phyloP scores from a whole-genome alignment of 23 red algal species.

The Chondrus crispus region DNA sequence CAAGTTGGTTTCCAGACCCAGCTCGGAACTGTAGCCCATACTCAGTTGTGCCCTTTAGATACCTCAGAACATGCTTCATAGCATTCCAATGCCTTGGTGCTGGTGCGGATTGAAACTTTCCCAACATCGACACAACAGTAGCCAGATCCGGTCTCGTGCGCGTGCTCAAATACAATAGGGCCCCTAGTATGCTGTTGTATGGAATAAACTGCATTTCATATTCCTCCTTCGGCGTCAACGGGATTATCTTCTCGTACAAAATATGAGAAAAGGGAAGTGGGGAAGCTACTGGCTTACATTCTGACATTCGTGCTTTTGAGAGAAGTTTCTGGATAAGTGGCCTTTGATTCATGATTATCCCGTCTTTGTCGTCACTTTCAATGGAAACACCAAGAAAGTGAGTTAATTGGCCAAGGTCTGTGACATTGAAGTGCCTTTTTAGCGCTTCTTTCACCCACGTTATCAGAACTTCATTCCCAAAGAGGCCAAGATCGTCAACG shows the following conservation, averaged over 20 bases:
- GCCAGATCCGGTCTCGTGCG: neutral
- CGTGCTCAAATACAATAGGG: neutral
- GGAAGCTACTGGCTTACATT: neutral
- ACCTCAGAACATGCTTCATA: neutral
- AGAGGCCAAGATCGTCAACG: neutral
- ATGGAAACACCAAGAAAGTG: neutral
- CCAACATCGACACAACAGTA: neutral
- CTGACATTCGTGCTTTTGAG: neutral
- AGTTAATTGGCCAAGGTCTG: neutral
- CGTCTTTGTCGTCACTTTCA: neutral
- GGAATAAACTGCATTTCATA: neutral
- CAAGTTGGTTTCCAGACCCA: neutral
- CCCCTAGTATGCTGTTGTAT: neutral
- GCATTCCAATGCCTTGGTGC: neutral
- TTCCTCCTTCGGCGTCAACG: neutral
- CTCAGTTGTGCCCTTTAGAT: constrained; percentile 8
- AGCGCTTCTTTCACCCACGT: neutral
- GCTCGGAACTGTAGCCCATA: neutral
- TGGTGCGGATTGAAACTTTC: neutral
- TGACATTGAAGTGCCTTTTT: neutral
- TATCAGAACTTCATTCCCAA: neutral
- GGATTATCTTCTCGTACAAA: neutral
- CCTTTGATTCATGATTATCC: neutral
- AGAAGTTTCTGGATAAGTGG: neutral
- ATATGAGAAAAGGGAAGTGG: neutral